Conservation (phyloP, 306 rosid genomes). For the Hylodesmum podocarpum region DNA sequence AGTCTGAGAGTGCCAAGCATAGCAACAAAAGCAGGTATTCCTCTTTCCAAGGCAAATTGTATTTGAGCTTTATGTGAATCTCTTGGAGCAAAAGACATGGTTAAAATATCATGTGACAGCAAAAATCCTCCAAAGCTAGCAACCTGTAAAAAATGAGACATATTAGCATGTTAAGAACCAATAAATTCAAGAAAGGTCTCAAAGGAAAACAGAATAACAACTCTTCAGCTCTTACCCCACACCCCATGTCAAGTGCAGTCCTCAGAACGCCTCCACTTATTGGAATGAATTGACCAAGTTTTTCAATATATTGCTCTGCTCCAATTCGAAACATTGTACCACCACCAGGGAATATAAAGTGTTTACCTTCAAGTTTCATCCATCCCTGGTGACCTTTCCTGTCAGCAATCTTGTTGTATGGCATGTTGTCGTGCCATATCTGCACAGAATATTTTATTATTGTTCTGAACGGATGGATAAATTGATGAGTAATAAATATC, state of each 20-base stretch:
- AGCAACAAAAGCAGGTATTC: conserved; percentile 92
- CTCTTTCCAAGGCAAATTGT: conserved; percentile 96
- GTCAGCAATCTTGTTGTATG: conserved; percentile 92
- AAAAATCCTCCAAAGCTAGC: conserved; percentile 97
- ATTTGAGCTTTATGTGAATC: conserved; percentile 98
- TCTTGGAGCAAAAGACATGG: conserved; percentile 96
- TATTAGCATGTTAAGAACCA: background rate
- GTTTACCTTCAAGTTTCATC: conserved; percentile 87
- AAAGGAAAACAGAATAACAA: conserved; percentile 14
- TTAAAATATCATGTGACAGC: conserved; percentile 64
- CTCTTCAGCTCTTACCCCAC: conserved; percentile 71
- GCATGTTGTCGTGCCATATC: conserved; percentile 97
- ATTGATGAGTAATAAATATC: background rate
- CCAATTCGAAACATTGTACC: conserved; percentile 99
- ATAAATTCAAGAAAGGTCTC: background rate
- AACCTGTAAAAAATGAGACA: conserved; percentile 54
- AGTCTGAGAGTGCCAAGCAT: conserved; percentile 97
- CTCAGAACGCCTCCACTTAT: conserved; percentile 65
- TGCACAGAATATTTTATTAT: conserved; percentile 37
- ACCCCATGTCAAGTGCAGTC: conserved; percentile 98
- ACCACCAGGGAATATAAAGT: conserved; percentile 96
- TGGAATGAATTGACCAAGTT: conserved; percentile 88
- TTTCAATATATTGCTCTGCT: conserved; percentile 85
- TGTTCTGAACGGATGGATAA: conserved; percentile 24
- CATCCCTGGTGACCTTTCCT: conserved; percentile 99